Conservation (phyloP, 352 stramenopile genomes). For the Phytophthora hybrid region DNA sequence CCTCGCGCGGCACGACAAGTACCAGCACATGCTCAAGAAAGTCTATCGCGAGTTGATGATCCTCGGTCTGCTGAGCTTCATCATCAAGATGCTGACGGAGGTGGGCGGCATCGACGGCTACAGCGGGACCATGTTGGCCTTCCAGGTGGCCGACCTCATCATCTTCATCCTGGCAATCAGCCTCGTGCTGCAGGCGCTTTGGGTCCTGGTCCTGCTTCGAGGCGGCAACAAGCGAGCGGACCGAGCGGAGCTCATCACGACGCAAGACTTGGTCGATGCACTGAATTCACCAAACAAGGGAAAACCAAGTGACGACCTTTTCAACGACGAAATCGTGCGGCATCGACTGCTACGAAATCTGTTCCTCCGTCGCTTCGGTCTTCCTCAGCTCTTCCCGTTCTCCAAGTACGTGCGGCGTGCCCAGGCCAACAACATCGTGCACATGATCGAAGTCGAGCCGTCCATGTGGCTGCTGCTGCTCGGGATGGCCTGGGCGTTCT, state of each 20-base stretch:
- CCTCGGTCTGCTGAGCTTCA: conserved; percentile 57
- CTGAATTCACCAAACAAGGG: not conserved
- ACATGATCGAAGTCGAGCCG: conserved; percentile 80
- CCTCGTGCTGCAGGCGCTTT: conserved; percentile 55
- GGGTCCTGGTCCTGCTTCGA: conserved; percentile 50
- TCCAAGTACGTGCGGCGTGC: conserved; percentile 75
- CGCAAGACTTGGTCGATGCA: conserved; percentile 43
- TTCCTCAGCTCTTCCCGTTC: conserved; percentile 66
- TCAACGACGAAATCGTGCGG: conserved; percentile 34
- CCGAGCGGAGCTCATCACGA: conserved; percentile 52
- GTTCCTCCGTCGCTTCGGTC: conserved; percentile 49
- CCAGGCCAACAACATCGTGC: conserved; percentile 74
- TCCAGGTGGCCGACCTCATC: conserved; percentile 61
- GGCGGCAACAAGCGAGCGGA: conserved; percentile 47
- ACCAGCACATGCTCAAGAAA: conserved; percentile 71
- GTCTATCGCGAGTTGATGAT: conserved; percentile 71
- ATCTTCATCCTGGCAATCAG: conserved; percentile 62
- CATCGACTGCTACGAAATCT: conserved; percentile 52
- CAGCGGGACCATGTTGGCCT: conserved; percentile 44
- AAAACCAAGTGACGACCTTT: not conserved
- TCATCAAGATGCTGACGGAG: conserved; percentile 59
- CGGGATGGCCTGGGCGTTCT: conserved; percentile 49
- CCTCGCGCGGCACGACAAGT: conserved; percentile 58
- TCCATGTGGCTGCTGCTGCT: conserved; percentile 69
- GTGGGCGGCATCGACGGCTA: conserved; percentile 39